Percentiles rank a stretch among this genome's conserved stretches.
phyloP scores from a whole-genome alignment of 2,329 filamentous ascomycete genomes.

The Aspergillus niger region DNA sequence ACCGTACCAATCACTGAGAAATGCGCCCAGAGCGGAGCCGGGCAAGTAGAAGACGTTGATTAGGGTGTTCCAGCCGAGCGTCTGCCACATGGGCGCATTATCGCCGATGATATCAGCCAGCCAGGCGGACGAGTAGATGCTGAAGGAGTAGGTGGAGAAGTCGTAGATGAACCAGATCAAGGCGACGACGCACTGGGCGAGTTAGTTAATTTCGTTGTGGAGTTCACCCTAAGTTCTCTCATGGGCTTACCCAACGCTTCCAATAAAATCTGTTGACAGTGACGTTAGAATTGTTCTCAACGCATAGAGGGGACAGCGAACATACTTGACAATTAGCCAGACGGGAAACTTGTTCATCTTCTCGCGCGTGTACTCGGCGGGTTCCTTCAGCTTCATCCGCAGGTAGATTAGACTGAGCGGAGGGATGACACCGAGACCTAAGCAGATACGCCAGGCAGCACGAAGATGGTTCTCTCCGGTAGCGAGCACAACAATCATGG shows the following conservation, averaged over 20 bases:
- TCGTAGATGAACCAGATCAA: slow-evolving; percentile 86
- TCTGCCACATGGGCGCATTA: slow-evolving; percentile 66
- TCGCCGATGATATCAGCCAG: slow-evolving; percentile 62
- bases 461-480: slow-evolving; percentile 64
- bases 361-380: slow-evolving; percentile 71
- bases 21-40: slow-evolving; percentile 75
- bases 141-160: slow-evolving; percentile 82
- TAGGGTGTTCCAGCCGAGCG: slow-evolving; percentile 85
- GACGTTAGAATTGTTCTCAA: not conserved
- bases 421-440: slow-evolving; percentile 78
- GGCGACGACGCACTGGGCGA: slow-evolving; percentile 58
- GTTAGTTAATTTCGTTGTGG: slow-evolving; percentile 9
- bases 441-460: slow-evolving; percentile 77
- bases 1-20: slow-evolving; percentile 75
- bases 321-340: slow-evolving; percentile 46
- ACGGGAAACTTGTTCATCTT: slow-evolving; percentile 65
- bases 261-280: slow-evolving; percentile 64
- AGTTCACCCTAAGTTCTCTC: too few species aligned
- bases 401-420: slow-evolving; percentile 70
- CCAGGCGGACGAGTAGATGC: slow-evolving; percentile 75
- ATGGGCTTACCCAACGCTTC: slow-evolving; percentile 58
- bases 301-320: not conserved
- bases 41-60: slow-evolving; percentile 89
- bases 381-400: slow-evolving; percentile 73
- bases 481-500: slow-evolving; percentile 65